Percentiles rank a stretch among this genome's conserved stretches.
These are phyloP conservation scores for Pseudopithomyces chartarum DNA, from an alignment of 2,329 filamentous ascomycete genomes.

Conservation along the genomic window DNA sequence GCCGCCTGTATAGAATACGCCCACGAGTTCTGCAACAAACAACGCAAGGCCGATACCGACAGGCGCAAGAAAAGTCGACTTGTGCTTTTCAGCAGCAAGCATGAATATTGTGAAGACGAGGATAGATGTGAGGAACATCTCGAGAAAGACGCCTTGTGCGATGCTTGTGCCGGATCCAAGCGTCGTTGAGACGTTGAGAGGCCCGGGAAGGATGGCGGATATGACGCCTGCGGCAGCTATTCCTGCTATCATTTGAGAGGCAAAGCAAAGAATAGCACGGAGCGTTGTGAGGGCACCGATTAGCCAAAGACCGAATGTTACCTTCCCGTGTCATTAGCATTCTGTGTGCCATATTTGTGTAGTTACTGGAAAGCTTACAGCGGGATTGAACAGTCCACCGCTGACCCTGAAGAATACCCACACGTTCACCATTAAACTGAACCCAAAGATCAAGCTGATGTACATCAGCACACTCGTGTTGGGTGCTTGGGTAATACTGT, in stretches of 20 bases:
- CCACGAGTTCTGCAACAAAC: slow-evolving; percentile 64
- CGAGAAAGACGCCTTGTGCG: slow-evolving; percentile 45
- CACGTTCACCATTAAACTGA: slow-evolving; percentile 46
- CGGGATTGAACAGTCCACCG: slow-evolving; percentile 48
- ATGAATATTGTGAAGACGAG: slow-evolving; percentile 56
- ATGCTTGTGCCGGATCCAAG: slow-evolving; percentile 32
- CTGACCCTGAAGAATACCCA: slow-evolving; percentile 48
- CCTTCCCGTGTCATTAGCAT: slow-evolving; percentile 20
- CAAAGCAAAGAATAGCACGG: slow-evolving; percentile 39
- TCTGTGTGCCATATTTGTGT: neutral
- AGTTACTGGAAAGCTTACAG: slow-evolving; percentile 30
- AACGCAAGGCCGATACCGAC: slow-evolving; percentile 73
- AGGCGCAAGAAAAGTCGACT: slow-evolving; percentile 72
- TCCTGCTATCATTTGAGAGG: slow-evolving; percentile 43
- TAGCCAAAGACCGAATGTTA: slow-evolving; percentile 44
- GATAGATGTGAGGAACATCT: slow-evolving; percentile 46
- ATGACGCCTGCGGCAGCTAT: slow-evolving; percentile 44
- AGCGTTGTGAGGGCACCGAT: slow-evolving; percentile 30
- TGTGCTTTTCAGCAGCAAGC: slow-evolving; percentile 75
- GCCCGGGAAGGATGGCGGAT: slow-evolving; percentile 41
- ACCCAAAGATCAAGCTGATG: slow-evolving; percentile 45
- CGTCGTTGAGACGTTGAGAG: slow-evolving; percentile 42
- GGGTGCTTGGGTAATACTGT: slow-evolving; percentile 37
- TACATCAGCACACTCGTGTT: slow-evolving; percentile 42
- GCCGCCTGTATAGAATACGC: slow-evolving; percentile 51